Base-by-base conservation (phyloP, 495 filamentous ascomycete genomes). In the Echria macrotheca region DNA sequence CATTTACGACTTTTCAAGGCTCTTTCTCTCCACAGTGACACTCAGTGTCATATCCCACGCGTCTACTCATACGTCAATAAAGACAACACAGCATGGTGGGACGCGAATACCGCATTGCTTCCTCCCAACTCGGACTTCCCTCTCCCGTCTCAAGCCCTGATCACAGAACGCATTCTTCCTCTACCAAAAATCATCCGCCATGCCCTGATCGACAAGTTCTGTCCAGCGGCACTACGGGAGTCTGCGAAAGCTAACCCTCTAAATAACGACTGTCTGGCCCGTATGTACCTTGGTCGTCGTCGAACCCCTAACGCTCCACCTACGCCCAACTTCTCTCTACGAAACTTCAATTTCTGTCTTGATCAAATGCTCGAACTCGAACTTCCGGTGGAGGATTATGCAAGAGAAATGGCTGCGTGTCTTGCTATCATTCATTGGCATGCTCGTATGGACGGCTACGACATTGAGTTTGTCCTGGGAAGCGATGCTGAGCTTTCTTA, bases 401-500 rank as follows among this genome's bases (percentile, higher is more conserved):
- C 51, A 17, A 40, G 37, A 21, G 37, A 4, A 23, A 54, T 58
- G 28, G 55, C 29, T 3, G n/a, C n/a, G 5, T 33, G 44, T 3
- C 39, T 58, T 2, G 52, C 51, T 2, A 12, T 31, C 0, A 31
- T 58, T 12, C 52, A 58, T 24, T 54, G 55, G 55, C 22, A 12
- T 0, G 55, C 55, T 1, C 47, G 19, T 6, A 38, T 44, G 2
- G 52, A 54, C 12, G 55, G 22, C 0, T 35, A 26, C 1, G 55
- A 58, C 11, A 28, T 58, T 0, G 52, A 58, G 43, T 58, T 53
- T 42, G 54, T 57, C 6, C n/a, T 53, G 35, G 54, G 54, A 19
- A 39, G 23, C 12, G 6, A 41, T 10, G 17, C 3, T 9, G 38
- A 40, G 38, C 5, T 21, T 17, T 21, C 17, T 6, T 21, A 40